Percentiles rank a stretch among this genome's conserved stretches.
Evolutionary conservation across 2,329 filamentous ascomycete genomes (phyloP).

Genomic region (Nemania diffusa): DNA sequence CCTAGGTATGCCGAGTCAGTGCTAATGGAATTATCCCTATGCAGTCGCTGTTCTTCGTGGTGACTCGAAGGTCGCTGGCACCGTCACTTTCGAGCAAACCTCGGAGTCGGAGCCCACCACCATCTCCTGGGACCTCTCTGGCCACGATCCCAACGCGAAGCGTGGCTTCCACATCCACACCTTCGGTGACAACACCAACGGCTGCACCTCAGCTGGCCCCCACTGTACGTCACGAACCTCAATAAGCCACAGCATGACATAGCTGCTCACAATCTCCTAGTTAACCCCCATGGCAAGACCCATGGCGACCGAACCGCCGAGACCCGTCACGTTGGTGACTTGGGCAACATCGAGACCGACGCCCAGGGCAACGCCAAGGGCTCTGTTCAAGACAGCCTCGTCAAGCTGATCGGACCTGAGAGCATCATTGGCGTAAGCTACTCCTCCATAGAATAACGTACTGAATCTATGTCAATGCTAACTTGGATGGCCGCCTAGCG

Average conservation of each 20-base stretch:
- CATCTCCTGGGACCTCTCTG: constrained; percentile 90
- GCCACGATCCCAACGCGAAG: constrained; percentile 93
- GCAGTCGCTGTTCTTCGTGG: constrained; percentile 95
- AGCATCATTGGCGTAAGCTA: constrained; percentile 87
- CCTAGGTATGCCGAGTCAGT: constrained; percentile 39
- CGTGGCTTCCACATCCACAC: constrained; percentile 99
- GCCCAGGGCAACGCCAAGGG: constrained; percentile 90
- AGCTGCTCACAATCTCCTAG: constrained; percentile 57
- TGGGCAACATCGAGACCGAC: constrained; percentile 98
- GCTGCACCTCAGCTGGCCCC: constrained; percentile 97
- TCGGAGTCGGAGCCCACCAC: constrained; percentile 84
- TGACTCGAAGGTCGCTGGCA: constrained; percentile 95
- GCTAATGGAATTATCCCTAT: constrained; percentile 40
- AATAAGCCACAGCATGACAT: constrained; percentile 1
- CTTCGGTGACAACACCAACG: constrained; percentile 99
- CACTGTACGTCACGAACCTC: constrained; percentile 76
- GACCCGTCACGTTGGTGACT: constrained; percentile 92
- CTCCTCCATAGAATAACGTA: not conserved
- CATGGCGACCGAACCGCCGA: constrained; percentile 89
- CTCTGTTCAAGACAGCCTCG: constrained; percentile 78
- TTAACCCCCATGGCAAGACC: constrained; percentile 94
- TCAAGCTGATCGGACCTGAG: constrained; percentile 97
- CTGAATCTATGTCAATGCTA: not conserved
- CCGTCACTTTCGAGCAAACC: constrained; percentile 93
- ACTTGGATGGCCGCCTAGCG: constrained; percentile 65